These are phyloP conservation scores for Acarospora socialis DNA, from an alignment of 2,329 filamentous ascomycete species.

Conservation along the genomic window DNA sequence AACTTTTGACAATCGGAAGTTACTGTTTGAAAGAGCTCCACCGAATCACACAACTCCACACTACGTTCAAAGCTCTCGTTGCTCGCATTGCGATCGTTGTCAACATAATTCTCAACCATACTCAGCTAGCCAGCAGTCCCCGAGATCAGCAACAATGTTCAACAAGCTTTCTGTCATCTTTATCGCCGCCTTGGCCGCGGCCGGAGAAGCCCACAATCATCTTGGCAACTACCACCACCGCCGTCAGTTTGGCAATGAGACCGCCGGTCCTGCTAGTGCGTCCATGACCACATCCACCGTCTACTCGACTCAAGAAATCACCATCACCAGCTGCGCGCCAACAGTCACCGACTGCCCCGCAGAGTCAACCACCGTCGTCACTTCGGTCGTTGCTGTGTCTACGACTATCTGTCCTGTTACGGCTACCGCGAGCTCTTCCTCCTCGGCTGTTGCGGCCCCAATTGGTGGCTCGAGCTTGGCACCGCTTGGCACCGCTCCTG, in stretches of 20 bases:
- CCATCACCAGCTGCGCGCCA: not conserved
- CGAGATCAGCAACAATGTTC: no score
- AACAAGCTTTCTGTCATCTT: conserved; percentile 11
- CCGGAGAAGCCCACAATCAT: conserved; percentile 6
- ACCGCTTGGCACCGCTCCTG: conserved; percentile 2
- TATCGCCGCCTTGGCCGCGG: conserved; percentile 10
- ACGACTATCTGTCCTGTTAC: conserved; percentile 2
- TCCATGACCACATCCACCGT: no score
- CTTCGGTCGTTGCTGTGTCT: not conserved
- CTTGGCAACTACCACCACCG: conserved; percentile 3
- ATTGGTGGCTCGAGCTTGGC: not conserved
- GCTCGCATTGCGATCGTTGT: no score
- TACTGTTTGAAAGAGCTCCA: no score
- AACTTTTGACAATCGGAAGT: no score
- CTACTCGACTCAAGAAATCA: not conserved
- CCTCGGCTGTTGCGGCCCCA: not conserved
- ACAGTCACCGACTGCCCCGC: not conserved
- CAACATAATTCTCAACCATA: no score
- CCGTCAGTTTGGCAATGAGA: not conserved
- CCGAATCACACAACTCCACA: not conserved
- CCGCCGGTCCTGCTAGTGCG: no score
- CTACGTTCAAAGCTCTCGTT: no score
- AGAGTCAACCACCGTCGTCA: not conserved
- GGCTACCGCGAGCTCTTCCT: not conserved
- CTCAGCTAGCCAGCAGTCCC: no score